phyloP scores from a whole-genome alignment of 768 basidiomycete genomes.

The Leccinum longicurvipes region DNA sequence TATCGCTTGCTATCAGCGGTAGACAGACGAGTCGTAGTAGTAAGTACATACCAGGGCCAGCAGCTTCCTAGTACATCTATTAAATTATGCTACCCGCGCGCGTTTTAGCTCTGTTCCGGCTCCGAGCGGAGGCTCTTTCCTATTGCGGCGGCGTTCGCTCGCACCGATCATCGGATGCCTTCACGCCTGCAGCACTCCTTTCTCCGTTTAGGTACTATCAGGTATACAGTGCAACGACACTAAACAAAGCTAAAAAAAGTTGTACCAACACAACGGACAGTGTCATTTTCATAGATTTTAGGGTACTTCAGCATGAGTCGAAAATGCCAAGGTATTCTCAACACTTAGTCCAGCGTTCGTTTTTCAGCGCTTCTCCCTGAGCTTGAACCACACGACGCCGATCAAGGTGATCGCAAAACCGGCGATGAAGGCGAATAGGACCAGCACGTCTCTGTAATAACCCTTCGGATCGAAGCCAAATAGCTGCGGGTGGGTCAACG shows the following conservation, averaged over 20 bases:
- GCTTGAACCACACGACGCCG: constrained; percentile 68
- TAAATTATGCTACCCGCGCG: too few species aligned
- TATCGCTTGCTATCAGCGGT: too few species aligned
- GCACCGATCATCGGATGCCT: too few species aligned
- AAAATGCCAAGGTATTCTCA: neutral
- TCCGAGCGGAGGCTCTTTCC: too few species aligned
- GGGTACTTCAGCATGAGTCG: too few species aligned
- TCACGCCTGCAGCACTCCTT: too few species aligned
- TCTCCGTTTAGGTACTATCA: neutral
- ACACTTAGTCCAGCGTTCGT: neutral
- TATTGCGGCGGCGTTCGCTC: too few species aligned
- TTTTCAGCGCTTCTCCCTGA: constrained; percentile 69
- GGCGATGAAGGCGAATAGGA: constrained; percentile 81
- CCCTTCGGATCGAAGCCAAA: constrained; percentile 82
- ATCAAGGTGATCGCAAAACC: constrained; percentile 76
- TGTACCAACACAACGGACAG: neutral
- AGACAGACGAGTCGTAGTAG: too few species aligned
- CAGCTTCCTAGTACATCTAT: too few species aligned
- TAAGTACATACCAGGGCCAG: too few species aligned
- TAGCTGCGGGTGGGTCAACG: constrained; percentile 41
- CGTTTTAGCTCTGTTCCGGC: too few species aligned
- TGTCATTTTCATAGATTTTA: too few species aligned
- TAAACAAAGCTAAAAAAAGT: neutral
- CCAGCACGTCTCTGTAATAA: constrained; percentile 88
- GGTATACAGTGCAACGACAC: neutral